These are phyloP conservation scores for Alternaria hordeiaustralica DNA, from an alignment of 2,329 filamentous ascomycete species.

Conservation along the genomic window DNA sequence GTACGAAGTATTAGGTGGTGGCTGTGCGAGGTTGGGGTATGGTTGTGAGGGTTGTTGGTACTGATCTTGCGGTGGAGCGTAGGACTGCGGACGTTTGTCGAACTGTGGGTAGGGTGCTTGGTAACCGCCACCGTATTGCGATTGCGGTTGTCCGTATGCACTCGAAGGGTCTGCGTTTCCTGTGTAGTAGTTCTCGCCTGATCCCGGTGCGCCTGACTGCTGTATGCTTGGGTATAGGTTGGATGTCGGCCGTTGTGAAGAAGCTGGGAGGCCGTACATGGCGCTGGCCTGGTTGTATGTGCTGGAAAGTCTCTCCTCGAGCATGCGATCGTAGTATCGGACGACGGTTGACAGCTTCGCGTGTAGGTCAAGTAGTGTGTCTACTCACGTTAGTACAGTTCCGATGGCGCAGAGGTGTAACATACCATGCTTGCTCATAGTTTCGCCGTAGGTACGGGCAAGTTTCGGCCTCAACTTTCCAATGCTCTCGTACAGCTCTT, in stretches of 20 bases:
- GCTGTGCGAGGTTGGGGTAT: conserved; percentile 43
- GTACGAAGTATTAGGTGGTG: conserved; percentile 32
- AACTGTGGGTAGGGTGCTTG: conserved; percentile 44
- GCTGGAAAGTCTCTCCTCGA: conserved; percentile 91
- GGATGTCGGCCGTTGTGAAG: conserved; percentile 54
- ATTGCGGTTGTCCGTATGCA: conserved; percentile 58
- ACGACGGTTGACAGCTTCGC: conserved; percentile 96
- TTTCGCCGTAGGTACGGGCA: conserved; percentile 94
- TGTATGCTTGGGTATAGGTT: conserved; percentile 74
- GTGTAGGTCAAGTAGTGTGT: conserved; percentile 91
- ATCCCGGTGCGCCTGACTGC: conserved; percentile 41
- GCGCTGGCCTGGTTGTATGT: conserved; percentile 80
- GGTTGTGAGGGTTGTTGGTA: conserved; percentile 46
- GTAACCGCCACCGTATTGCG: conserved; percentile 58
- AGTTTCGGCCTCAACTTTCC: conserved; percentile 91
- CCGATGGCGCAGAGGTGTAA: conserved; percentile 7
- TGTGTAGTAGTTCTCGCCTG: conserved; percentile 83
- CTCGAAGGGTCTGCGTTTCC: conserved; percentile 63
- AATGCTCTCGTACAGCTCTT: conserved; percentile 97
- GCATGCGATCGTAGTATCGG: conserved; percentile 96
- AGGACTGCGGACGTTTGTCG: conserved; percentile 42
- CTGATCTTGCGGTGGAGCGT: conserved; percentile 36
- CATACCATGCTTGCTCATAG: conserved; percentile 98
- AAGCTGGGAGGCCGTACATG: conserved; percentile 47
- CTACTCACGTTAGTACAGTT: conserved; percentile 57